Base-by-base conservation (phyloP, 805 yeast genomes). In the Candida nonsorbophila region DNA sequence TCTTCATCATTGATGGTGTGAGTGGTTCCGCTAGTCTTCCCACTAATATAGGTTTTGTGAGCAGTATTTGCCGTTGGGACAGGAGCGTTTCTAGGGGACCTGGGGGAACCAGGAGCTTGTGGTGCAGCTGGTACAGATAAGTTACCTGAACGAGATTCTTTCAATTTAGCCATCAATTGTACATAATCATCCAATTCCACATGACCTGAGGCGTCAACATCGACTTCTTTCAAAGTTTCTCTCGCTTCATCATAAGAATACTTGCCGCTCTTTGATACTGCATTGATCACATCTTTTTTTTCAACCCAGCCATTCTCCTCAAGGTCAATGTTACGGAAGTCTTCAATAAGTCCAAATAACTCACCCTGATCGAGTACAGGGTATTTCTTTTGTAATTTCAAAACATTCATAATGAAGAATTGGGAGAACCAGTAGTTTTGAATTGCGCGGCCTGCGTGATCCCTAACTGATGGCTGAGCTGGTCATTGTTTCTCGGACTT, bases 1-100 rank as follows among this genome's bases (percentile, higher is more conserved):
- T 92, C 98, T 67, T 92, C 98, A 50, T 90, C 97, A 55, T 92
- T 87, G 54, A 92, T 88, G 3, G 97, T 86, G 57, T 92, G 98
- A 2, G 95, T 84, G 12, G 94, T 85, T 28, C 97, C 96, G 1
- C 94, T 74, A n/a, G 85, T 74, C 26, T 81, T 74, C 31, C 95
- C 96, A 21, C 83, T 75, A 26, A 88, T 84, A 38, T 84, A 80
- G 33, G 92, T 87, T 41, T 79, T 77, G 37, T 56, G 55, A 6
- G 60, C 44, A 9, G 57, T 44, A 34, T 49, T 53, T 8, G 88
- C 87, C 24, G 78, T 73, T 16, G 68, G 57, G 24, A 58, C 58
- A 33, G 41, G 43, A 3, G 43, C 45, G 17, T 53, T 47, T 29
- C 51, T 52, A 8, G 59, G 52, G 4, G 47, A 45, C 11, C 57